Percentiles rank a stretch among this genome's conserved stretches.
Evolutionary conservation across 139 green algal species (phyloP).

Genomic region (Volvox reticuliferus): DNA sequence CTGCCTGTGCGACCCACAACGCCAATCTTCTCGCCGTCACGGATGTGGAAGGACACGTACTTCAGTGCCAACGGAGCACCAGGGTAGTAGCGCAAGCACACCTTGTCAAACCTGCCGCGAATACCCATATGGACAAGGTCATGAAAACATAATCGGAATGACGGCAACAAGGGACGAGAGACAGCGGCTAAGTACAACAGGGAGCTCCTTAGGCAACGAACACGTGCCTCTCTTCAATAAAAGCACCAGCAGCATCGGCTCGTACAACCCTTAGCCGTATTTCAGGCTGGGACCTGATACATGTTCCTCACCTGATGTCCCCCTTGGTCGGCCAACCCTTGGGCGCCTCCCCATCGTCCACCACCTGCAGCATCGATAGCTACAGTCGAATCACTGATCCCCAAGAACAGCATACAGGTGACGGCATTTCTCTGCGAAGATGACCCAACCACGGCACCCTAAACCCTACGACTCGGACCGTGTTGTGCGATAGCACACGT

Average conservation of each 20-base stretch:
- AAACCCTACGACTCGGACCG: no score
- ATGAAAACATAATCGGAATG: not conserved
- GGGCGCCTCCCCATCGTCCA: constrained; percentile 12
- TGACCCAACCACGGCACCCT: no score
- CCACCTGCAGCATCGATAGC: not conserved
- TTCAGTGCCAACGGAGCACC: constrained; percentile 63
- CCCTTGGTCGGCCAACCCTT: constrained; percentile 58
- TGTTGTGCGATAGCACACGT: no score
- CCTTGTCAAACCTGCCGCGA: constrained; percentile 56
- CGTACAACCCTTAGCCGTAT: no score
- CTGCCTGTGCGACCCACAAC: constrained; percentile 82
- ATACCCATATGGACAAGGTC: not conserved
- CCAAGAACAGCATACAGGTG: no score
- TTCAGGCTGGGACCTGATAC: no score
- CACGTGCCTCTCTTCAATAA: not conserved
- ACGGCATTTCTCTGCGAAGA: no score
- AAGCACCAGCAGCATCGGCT: no score
- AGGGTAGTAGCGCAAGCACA: constrained; percentile 75
- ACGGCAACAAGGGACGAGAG: not conserved
- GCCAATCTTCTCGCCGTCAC: constrained; percentile 72
- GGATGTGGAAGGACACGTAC: constrained; percentile 67
- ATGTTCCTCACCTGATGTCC: constrained; percentile 41
- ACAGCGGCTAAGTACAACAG: not conserved
- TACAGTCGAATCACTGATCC: no score
- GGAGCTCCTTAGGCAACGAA: not conserved